Evolutionary conservation across 2,329 filamentous ascomycete genomes (phyloP).

Genomic region (Alternaria alternata): DNA sequence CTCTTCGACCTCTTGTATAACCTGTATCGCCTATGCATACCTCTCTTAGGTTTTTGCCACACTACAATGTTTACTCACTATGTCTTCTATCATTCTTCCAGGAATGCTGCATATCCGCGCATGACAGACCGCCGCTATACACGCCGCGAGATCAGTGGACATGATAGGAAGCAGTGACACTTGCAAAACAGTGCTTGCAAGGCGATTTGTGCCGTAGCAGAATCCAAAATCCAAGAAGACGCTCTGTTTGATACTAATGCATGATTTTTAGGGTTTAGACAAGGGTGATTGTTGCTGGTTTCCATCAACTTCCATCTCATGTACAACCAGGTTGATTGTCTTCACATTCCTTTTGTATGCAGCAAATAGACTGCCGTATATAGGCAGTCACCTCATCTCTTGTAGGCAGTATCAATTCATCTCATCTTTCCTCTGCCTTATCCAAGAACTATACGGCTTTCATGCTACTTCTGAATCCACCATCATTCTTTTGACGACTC

Average conservation of each 20-base stretch:
- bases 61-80: not conserved
- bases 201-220: not conserved
- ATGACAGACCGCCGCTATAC: not conserved
- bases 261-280: not conserved
- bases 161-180: not conserved
- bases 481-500: conserved; percentile 3
- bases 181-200: too few species aligned
- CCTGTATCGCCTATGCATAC: not conserved
- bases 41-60: not conserved
- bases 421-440: too few species aligned
- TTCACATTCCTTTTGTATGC: too few species aligned
- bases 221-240: not conserved
- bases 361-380: too few species aligned
- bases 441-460: not conserved
- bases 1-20: not conserved
- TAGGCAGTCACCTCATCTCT: too few species aligned
- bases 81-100: not conserved
- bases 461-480: not conserved
- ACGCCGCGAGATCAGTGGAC: not conserved
- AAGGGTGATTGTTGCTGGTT: not conserved
- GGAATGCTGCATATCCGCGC: not conserved
- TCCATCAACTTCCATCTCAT: too few species aligned
- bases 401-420: too few species aligned
- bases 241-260: not conserved
- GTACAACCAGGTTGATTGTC: too few species aligned